Conservation (phyloP, 768 basidiomycete genomes). For the Pleurotus giganteus region DNA sequence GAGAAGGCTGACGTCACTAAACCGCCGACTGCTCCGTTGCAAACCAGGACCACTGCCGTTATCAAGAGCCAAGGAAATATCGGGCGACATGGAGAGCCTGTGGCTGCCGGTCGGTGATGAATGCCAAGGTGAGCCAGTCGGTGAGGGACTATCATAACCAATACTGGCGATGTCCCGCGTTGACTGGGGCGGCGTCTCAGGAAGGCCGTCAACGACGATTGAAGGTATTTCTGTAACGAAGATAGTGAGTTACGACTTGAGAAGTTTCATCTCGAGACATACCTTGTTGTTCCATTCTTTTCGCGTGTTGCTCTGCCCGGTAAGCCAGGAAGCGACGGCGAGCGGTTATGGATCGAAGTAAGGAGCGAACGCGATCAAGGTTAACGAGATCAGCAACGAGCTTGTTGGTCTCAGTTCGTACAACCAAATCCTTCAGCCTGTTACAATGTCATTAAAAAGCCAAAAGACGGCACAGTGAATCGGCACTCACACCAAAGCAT, state of each 20-base stretch:
- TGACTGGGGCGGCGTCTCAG: constrained; percentile 48
- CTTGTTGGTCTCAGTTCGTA: constrained; percentile 71
- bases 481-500: constrained; percentile 77
- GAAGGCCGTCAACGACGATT: constrained; percentile 63
- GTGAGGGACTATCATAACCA: constrained; percentile 27
- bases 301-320: constrained; percentile 39
- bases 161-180: constrained; percentile 57
- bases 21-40: constrained; percentile 52
- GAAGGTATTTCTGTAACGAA: constrained; percentile 58
- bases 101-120: constrained; percentile 37
- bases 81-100: constrained; percentile 36
- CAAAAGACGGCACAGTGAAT: neutral
- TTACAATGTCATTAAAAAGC: no score
- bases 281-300: constrained; percentile 42
- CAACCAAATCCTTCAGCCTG: constrained; percentile 81
- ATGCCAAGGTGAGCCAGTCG: constrained; percentile 19
- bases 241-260: neutral
- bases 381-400: constrained; percentile 83
- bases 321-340: constrained; percentile 64
- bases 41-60: constrained; percentile 39
- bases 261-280: neutral
- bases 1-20: constrained; percentile 60
- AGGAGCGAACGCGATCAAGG: constrained; percentile 78
- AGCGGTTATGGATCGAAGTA: constrained; percentile 72
- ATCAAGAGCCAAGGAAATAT: constrained; percentile 47